Base-by-base conservation (phyloP, 208 protist species). In the Trypanosoma cruzi region DNA sequence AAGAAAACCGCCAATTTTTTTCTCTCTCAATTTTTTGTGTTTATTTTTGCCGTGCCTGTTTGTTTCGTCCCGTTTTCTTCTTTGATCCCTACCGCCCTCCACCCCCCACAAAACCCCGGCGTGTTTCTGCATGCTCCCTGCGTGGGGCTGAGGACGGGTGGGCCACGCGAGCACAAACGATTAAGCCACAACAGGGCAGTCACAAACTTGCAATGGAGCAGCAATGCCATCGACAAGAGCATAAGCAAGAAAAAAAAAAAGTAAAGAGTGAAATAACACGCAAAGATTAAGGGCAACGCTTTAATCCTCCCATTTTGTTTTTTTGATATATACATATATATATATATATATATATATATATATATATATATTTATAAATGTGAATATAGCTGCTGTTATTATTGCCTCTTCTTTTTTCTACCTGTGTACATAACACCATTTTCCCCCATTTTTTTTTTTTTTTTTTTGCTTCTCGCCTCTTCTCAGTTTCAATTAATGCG, bases 11-110 rank as follows among this genome's bases (percentile, higher is more conserved):
- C 46, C 14, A n/a, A 3, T 52, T 52, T 52, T 52, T 52, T 24
- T 13, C 40, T 18, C 20, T 29, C 13, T 75, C 53, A 59, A 66
- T 75, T 69, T 31, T 77, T 64, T 42, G n/a, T n/a, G n/a, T 71
- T 20, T 32, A 14, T 54, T 64, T 28, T 42, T 53, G n/a, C 56
- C 55, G 64, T 26, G 36, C 10, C 36, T 4, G 36, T 40, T 40
- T 10, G 10, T 40, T 40, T 40, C 36, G 6, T 40, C 36, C 36
- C 10, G 6, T 40, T 40, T 10, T 40, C 36, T 40, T 40, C 36
- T 10, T 40, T 40, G 6, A 40, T 4, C 36, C 36, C 4, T 4
- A 13, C 36, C 10, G 4, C 36, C 36, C 36, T 13, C 36, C 36
- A 40, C 10, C 36, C n/a, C n/a, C 10, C 36, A 10, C 36, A 40